Conservation (phyloP, 1,284 basidiomycete genomes). For the Ceratorhiza oryzae-sativae region DNA sequence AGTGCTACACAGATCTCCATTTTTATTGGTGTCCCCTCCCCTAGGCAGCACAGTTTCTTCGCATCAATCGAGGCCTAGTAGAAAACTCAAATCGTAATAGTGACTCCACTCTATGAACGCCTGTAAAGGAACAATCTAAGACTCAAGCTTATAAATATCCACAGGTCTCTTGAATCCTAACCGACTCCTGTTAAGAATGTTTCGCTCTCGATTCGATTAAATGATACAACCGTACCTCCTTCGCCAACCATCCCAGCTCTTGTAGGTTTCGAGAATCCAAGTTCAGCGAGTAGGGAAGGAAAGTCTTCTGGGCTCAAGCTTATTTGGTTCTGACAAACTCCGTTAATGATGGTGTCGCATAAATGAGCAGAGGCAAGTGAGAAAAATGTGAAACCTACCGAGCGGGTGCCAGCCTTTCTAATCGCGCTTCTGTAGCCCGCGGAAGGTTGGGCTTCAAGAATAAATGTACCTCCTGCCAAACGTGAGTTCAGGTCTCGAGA, state of each 20-base stretch:
- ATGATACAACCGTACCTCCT: slow-evolving; percentile 55
- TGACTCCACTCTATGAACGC: too few relatives aligned
- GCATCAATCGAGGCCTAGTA: too few relatives aligned
- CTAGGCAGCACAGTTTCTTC: too few relatives aligned
- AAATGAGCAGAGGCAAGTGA: too few relatives aligned
- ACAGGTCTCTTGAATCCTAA: slow-evolving; percentile 23
- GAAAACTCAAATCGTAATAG: too few relatives aligned
- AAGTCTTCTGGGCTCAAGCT: slow-evolving; percentile 61
- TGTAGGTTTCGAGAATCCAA: slow-evolving; percentile 62
- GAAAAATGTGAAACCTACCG: background rate
- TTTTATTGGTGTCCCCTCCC: too few relatives aligned
- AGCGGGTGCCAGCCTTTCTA: slow-evolving; percentile 56
- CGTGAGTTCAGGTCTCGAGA: background rate
- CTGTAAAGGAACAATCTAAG: slow-evolving; percentile 3
- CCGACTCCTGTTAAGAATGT: background rate
- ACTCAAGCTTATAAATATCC: slow-evolving; percentile 13
- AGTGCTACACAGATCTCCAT: too few relatives aligned
- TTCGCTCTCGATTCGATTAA: slow-evolving; percentile 45
- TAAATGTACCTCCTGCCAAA: slow-evolving; percentile 51
- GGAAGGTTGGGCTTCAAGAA: slow-evolving; percentile 83
- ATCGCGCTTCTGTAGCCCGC: slow-evolving; percentile 77
- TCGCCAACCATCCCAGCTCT: slow-evolving; percentile 65
- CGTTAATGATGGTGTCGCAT: too few relatives aligned
- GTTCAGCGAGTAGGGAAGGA: slow-evolving; percentile 57
- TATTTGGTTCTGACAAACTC: background rate